Evolutionary conservation across 331 rosid genomes (phyloP).

Genomic region (Ulmus americana): DNA sequence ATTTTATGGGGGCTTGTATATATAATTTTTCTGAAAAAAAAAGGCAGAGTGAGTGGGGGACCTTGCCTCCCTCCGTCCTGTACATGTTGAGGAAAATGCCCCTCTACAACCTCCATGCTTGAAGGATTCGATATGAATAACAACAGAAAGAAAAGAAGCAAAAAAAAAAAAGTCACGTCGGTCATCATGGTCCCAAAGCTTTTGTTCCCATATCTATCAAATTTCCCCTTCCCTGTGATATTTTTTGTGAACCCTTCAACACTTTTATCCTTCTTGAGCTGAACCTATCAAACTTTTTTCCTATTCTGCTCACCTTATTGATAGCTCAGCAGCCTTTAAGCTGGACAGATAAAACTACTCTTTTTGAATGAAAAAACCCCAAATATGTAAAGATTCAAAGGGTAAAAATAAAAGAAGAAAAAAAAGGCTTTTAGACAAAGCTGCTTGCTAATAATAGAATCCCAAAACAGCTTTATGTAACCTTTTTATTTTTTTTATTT

Average conservation of each 20-base stretch:
- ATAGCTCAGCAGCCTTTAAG: not conserved
- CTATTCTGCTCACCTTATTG: not conserved
- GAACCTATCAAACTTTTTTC: conserved; percentile 2
- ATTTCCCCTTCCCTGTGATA: not conserved
- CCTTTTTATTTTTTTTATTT: not conserved
- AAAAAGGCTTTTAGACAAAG: not conserved
- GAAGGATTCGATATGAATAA: not conserved
- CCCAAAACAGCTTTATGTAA: not conserved
- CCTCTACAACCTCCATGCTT: not conserved
- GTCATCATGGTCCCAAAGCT: conserved; percentile 1
- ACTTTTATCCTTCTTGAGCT: not conserved
- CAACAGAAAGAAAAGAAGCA: not conserved
- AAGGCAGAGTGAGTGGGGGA: too few relatives aligned
- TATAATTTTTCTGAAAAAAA: too few relatives aligned
- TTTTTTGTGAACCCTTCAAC: not conserved
- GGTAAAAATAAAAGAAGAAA: not conserved
- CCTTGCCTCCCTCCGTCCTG: too few relatives aligned
- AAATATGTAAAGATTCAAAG: not conserved
- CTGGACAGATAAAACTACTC: not conserved
- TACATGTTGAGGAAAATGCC: too few relatives aligned
- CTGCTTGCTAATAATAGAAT: not conserved
- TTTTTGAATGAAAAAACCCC: not conserved
- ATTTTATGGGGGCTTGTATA: too few relatives aligned
- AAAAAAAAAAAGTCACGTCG: not conserved
- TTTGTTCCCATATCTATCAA: not conserved